Conservation (phyloP, 1,284 basidiomycete genomes). For the Malassezia japonica region DNA sequence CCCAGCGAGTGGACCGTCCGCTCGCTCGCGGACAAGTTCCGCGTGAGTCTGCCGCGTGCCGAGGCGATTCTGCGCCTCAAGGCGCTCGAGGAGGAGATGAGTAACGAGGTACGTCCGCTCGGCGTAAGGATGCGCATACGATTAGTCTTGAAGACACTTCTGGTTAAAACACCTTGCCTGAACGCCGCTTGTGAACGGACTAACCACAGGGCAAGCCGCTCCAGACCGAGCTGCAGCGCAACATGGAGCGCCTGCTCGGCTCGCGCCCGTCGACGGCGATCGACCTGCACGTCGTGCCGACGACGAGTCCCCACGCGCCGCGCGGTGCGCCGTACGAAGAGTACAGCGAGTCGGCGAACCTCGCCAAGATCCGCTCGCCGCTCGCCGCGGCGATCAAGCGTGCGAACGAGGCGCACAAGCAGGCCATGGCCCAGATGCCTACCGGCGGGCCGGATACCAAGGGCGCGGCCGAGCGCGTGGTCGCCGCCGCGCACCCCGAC, state of each 20-base stretch:
- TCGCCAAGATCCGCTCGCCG: neutral
- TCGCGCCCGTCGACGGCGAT: slow-evolving; percentile 11
- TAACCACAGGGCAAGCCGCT: slow-evolving; percentile 27
- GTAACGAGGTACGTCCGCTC: slow-evolving; percentile 28
- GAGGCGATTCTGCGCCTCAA: slow-evolving; percentile 40
- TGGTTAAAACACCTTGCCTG: slow-evolving; percentile 10
- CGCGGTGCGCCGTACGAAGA: slow-evolving; percentile 34
- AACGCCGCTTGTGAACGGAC: slow-evolving; percentile 1
- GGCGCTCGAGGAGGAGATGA: slow-evolving; percentile 38
- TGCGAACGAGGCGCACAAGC: slow-evolving; percentile 1
- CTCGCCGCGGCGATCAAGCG: slow-evolving; percentile 6
- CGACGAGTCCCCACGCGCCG: slow-evolving; percentile 24
- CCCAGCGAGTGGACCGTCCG: slow-evolving; percentile 36
- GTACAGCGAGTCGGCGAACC: slow-evolving; percentile 16
- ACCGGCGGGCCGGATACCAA: neutral
- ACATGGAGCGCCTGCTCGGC: slow-evolving; percentile 42
- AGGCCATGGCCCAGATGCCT: slow-evolving; percentile 6
- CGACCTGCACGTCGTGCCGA: slow-evolving; percentile 1
- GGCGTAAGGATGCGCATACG: slow-evolving; percentile 30
- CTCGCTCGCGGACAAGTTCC: slow-evolving; percentile 34
- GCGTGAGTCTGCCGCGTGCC: slow-evolving; percentile 29
- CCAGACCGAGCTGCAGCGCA: slow-evolving; percentile 36
- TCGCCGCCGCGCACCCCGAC: neutral
- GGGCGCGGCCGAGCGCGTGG: neutral
- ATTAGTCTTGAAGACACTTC: slow-evolving; percentile 47